Evolutionary conservation across 495 filamentous ascomycete species (phyloP), one percentile per base, ranked within the genome.

Genomic region (Neurospora sublineolata): DNA sequence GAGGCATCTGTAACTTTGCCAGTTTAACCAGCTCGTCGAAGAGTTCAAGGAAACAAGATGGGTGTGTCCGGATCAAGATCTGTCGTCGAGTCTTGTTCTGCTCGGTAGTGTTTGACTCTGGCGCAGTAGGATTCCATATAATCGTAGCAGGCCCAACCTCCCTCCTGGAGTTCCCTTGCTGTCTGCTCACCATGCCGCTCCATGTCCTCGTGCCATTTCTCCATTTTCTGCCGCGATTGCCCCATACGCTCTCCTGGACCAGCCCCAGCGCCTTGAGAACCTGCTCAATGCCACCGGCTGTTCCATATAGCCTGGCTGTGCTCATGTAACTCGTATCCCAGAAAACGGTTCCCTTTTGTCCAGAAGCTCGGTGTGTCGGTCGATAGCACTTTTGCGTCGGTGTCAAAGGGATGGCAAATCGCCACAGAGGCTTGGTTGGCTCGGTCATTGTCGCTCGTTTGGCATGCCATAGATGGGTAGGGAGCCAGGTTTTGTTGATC

Each of bases 291-390:
- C 87, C 89, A 14, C 81, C 76, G 52, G 88, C 86, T 4, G 82
- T 78, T 8, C 96, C 95, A 71, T 91, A 90, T 2, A 97, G 75
- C 39, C 89, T 86, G 73, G 97, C 89, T 3, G 93, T 97, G 78
- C 92, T 89, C 82, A 95, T 92, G 78, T 97, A 99, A 77, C 94
- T 97, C 87, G 89, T 93, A 82, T 99, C 95, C 94, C 96, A 99
- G 11, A 94, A 86, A 20, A 90, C 84, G 20, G 88, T 88, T 14
- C 86, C 84, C 68, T 83, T 82, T 46, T 85, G 83, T 52, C 80
- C 81, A 41, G 85, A 86, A n/a, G 94, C 92, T 42, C 96, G 86
- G 82, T 97, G 94, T 2, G 93, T 95, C 42, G 91, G 88, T 23
- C 95, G 84, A 79, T 97, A 97, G 69, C 89, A 89, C 81, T 99